phyloP scores from a whole-genome alignment of 148 eudicot species.

The Rhododendron griersonianum region DNA sequence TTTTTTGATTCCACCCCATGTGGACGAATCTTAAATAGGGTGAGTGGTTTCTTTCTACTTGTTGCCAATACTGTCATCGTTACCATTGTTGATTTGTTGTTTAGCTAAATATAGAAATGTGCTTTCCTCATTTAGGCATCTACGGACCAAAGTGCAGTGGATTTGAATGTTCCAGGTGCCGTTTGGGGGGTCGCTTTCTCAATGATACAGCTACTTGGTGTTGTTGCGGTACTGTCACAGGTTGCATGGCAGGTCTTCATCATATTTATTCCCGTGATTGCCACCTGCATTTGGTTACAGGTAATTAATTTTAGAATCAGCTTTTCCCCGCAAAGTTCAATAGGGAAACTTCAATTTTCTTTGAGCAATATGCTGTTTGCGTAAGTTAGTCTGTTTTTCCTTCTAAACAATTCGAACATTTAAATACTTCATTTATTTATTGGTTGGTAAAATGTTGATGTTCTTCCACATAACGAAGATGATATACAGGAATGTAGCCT shows the following conservation, averaged over 20 bases:
- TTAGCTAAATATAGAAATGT: not conserved
- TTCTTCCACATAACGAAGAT: not conserved
- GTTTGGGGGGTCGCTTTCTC: slow-evolving; percentile 36
- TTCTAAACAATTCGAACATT: not conserved
- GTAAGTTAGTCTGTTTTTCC: not conserved
- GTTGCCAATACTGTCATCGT: too few species aligned
- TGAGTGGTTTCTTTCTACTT: too few species aligned
- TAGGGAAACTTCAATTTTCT: not conserved
- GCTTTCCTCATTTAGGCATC: slow-evolving; percentile 38
- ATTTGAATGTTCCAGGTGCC: slow-evolving; percentile 31
- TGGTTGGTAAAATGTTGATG: not conserved
- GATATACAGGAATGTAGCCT: not conserved
- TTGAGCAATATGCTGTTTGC: not conserved
- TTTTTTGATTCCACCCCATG: too few species aligned
- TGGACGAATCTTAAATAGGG: too few species aligned
- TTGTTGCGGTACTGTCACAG: slow-evolving; percentile 53
- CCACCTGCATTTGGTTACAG: slow-evolving; percentile 48
- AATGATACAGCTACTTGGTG: slow-evolving; percentile 44
- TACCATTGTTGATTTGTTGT: slow-evolving; percentile 1
- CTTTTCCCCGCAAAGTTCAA: not conserved
- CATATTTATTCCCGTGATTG: slow-evolving; percentile 45
- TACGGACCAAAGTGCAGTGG: slow-evolving; percentile 58
- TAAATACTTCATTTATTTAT: not conserved
- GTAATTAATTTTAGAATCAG: slow-evolving; percentile 14
- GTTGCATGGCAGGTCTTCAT: slow-evolving; percentile 60